Base-by-base conservation (phyloP, 2,329 filamentous ascomycete species). In the Diaporthe australafricana region DNA sequence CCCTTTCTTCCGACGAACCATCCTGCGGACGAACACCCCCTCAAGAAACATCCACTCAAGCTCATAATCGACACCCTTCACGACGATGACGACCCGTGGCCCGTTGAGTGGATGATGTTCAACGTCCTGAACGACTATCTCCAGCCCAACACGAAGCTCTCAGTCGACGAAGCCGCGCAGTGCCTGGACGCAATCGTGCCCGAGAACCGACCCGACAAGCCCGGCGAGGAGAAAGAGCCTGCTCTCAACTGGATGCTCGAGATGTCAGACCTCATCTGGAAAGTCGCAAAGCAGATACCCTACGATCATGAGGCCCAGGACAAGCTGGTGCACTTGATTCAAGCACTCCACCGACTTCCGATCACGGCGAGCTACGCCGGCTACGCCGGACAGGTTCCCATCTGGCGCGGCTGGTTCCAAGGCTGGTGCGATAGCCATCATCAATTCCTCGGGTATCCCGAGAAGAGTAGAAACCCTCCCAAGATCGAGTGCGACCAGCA, bases 41-140 rank as follows among this genome's bases (percentile, higher is more conserved):
- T 53, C 50, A 53, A 53, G 50, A 53, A 32, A 2, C 52, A 55
- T 8, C 55, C 35, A 25, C 35, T 60, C 22, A 16, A 25, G 14
- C 17, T 55, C 27, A n/a, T 17, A 27, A 55, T 55, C 27, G 52
- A 55, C 52, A 35, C 30, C 30, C 27, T 32, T 4, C 52, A 55
- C 30, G 38, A 48, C 12, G 42, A 63, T 17, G 57, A 63, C 38
- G 42, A 63, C 38, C 20, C 25, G 1, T 42, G 38, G 57, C 17
- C 22, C 25, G n/a, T 32, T 45, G 57, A 63, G 42, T 47, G 57
- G 38, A 25, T 42, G 40, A 63, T 63, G 40, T 45, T 63, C 35
- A 63, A 63, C 57, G 11, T 63, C 4, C 38, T 63, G 5, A 47
- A 45, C 5, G 17, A 47, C 11, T 63, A 48, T 40, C 27, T 63